Conservation (phyloP, 2,329 filamentous ascomycete species). For the Aspergillus clavatus region DNA sequence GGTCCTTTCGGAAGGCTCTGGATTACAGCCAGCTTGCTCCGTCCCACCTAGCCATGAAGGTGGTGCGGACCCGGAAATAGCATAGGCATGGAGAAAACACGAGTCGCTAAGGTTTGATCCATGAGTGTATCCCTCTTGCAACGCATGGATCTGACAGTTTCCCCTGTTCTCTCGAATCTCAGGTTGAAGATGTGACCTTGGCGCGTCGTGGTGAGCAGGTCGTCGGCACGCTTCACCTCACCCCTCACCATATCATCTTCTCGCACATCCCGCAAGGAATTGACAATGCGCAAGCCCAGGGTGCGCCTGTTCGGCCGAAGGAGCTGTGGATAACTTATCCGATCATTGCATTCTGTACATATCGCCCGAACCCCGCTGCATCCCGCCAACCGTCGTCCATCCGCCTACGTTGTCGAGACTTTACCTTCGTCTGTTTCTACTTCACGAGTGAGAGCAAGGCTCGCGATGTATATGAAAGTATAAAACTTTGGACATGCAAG, state of each 20-base stretch:
- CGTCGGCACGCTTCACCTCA: constrained; percentile 58
- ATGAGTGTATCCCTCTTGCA: constrained; percentile 2
- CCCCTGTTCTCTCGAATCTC: constrained; percentile 3
- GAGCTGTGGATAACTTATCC: constrained; percentile 95
- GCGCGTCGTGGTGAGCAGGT: constrained; percentile 53
- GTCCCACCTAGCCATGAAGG: constrained; percentile 26
- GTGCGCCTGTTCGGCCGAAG: constrained; percentile 47
- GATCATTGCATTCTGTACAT: constrained; percentile 75
- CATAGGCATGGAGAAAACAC: constrained; percentile 43
- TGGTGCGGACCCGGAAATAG: constrained; percentile 28
- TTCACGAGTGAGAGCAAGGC: constrained; percentile 70
- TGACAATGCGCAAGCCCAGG: constrained; percentile 38
- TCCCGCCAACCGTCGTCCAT: constrained; percentile 74
- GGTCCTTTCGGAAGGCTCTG: constrained; percentile 3
- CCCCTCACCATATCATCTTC: constrained; percentile 62
- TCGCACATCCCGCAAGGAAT: constrained; percentile 48
- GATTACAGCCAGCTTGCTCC: constrained; percentile 4
- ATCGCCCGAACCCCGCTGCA: constrained; percentile 66
- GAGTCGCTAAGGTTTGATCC: constrained; percentile 38
- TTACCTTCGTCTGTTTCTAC: constrained; percentile 88
- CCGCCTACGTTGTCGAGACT: constrained; percentile 84
- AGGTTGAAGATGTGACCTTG: constrained; percentile 56
- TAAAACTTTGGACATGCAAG: constrained; percentile 75
- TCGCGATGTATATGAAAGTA: constrained; percentile 80
- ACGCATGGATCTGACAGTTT: constrained; percentile 2